Evolutionary conservation across 2,329 filamentous ascomycete genomes (phyloP).

Genomic region (Tolypocladium capitatum): DNA sequence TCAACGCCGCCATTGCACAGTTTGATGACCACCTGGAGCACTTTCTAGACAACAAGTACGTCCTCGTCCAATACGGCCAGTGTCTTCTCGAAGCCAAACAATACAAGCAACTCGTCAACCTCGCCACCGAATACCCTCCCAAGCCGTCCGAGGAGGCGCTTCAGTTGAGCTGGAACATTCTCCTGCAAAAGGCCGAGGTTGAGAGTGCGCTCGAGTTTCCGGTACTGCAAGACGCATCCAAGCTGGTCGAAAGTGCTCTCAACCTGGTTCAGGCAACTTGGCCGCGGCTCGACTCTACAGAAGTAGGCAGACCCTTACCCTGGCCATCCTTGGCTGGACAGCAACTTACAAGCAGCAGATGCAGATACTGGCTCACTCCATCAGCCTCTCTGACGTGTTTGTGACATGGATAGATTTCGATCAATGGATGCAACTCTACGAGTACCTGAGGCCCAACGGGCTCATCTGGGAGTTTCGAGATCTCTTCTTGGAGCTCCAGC

Average conservation of each 20-base stretch:
- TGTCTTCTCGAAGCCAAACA: neutral
- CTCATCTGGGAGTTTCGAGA: conserved; percentile 2
- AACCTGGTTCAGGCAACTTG: neutral
- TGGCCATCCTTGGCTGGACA: no score
- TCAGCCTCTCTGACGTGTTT: neutral
- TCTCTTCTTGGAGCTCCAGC: neutral
- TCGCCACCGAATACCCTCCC: neutral
- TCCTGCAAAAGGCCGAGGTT: neutral
- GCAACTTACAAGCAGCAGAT: neutral
- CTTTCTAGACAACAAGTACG: conserved; percentile 1
- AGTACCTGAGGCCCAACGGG: neutral
- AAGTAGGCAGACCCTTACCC: neutral
- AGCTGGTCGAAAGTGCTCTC: neutral
- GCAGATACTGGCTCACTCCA: neutral
- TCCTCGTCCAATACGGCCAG: conserved; percentile 1
- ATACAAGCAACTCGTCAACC: neutral
- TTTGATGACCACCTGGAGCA: neutral
- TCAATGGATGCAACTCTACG: neutral
- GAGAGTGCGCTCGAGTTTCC: neutral
- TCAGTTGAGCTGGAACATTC: neutral
- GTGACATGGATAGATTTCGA: neutral
- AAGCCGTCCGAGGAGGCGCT: neutral
- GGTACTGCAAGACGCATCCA: neutral
- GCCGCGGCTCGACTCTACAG: neutral
- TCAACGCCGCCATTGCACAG: neutral